Evolutionary conservation across 768 basidiomycete genomes (phyloP), one percentile per base, ranked within the genome.

Genomic region (Cystobasidium ongulense): DNA sequence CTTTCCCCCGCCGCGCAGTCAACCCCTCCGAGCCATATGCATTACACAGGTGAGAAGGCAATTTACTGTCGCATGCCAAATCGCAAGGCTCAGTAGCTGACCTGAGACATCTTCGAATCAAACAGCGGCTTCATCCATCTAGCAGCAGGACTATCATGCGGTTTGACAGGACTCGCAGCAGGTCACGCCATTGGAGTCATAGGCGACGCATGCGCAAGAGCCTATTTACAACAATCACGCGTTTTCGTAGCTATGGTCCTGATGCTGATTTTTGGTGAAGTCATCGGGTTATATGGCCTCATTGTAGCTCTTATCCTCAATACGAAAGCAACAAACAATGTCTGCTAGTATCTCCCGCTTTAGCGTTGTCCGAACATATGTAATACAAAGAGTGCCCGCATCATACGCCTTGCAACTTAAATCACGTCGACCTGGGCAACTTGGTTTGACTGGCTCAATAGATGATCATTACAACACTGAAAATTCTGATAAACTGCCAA

Each of bases 201-300:
- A 38, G 94, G 94, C 33, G 94, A 98, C 81, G 87, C 93, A 90
- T 93, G 91, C 78, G 91, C 93, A 18, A 86, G 92, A 73, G 91
- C 91, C 75, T 96, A 92, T 80, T 86, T 96, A 29, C 86, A 92
- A 78, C 93, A 96, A 82, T 88, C 88, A 75, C 89, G 87, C 80
- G 87, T 97, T 31, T 97, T 94, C 80, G 94, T 97, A 25, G 85
- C 89, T 7, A 97, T 97, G 94, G 92, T 98, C 23, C 87, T 98
- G 50, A 94, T 98, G 76, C 87, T 98, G 80, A 92, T 92, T 76
- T 92, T 92, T 77, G 88, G 88, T 7, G 92, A 95, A 81, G 93
- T 96, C 27, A 83, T 96, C 73, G 93, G 93, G 41, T 81, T 95
- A 70, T 92, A 91, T 78, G 91, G 90, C 88, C 89, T 79, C 76